Evolutionary conservation across 257 asterid species (phyloP), one percentile per base, ranked within the genome.

Genomic region (Mentha longifolia): DNA sequence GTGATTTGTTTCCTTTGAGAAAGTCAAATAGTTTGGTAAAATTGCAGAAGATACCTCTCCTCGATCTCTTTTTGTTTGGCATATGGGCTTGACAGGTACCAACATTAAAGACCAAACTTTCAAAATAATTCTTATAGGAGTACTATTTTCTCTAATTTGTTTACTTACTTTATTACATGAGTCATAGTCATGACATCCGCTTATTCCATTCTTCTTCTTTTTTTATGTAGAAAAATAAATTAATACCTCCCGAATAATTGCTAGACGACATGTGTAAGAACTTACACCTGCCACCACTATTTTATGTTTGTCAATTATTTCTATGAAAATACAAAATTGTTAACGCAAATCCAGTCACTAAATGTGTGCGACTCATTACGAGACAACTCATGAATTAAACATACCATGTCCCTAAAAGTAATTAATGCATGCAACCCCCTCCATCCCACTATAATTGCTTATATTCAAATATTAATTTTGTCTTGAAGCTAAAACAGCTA

Each of bases 1-100:
- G 37, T 33, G 37, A 33, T 33, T 33, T 33, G 7, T 33, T 33
- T 33, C 37, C 5, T 33, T 33, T 3, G 37, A 33, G 37, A 7
- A 19, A n/a, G 58, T 41, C 71, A n/a, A 2, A n/a, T 37, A 72
- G 57, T 39, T 50, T 52, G 65, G 65, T 25, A n/a, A 50, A 49
- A 45, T 14, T 43, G 65, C 8, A 42, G 14, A 42, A 64, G 39
- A 64, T 42, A 62, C 12, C 4, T 72, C 64, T n/a, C n/a, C n/a
- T n/a, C n/a, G n/a, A n/a, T n/a, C 46, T 20, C 19, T 20, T 50
- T 9, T 12, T 50, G 13, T 20, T 14, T n/a, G 51, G 20, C 39
- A 57, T 14, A 19, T 52, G n/a, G 22, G 3, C 33, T 19, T 52
- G 76, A 62, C 76, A 72, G 64, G 56, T 61, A 49, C 60, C 76